Base-by-base conservation (phyloP, 805 yeast species). In the Candida fluviatilis region DNA sequence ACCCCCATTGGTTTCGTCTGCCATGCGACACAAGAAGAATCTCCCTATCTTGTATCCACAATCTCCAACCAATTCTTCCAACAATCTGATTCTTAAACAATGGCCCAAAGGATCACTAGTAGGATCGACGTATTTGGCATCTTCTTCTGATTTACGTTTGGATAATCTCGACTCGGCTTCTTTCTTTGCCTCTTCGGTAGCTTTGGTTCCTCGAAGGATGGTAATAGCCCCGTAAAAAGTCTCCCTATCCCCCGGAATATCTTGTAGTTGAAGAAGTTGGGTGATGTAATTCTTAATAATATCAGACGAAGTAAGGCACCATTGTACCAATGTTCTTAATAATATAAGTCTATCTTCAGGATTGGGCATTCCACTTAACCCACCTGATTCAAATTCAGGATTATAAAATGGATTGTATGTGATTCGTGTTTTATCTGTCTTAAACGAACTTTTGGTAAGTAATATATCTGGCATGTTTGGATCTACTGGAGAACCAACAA, bases 11-110 rank as follows among this genome's bases (percentile, higher is more conserved):
- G 40, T 41, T 2, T 54, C 51, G 29, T 58, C 59, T 0, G 67
- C 62, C 63, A 64, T 63, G 31, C 69, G 43, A 14, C 60, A 60
- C 30, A 69, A 47, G 45, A 55, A 64, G 36, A 69, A 67, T 28
- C 74, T 45, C 13, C 74, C 74, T 4, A 66, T 46, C 30, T 56
- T 48, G 36, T 62, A 64, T 1, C 74, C 74, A 27, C 56, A 43
- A 46, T 69, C 74, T 4, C 72, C 72, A 3, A 57, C 57, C 12
- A 66, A 46, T 40, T 54, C 48, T 36, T 67, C 71, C 29, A 61
- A 55, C 6, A 68, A 34, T 28, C 73, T 47, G 31, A 65, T 42
- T 11, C 58, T 43, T 45, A 66, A 45, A 8, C 58, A 50, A 44
- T 66, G 71, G 4, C 40, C 42, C 18, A 55, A 41, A 1, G 73